Evolutionary conservation across 2,329 filamentous ascomycete species (phyloP).

Genomic region (Alternaria burnsii): DNA sequence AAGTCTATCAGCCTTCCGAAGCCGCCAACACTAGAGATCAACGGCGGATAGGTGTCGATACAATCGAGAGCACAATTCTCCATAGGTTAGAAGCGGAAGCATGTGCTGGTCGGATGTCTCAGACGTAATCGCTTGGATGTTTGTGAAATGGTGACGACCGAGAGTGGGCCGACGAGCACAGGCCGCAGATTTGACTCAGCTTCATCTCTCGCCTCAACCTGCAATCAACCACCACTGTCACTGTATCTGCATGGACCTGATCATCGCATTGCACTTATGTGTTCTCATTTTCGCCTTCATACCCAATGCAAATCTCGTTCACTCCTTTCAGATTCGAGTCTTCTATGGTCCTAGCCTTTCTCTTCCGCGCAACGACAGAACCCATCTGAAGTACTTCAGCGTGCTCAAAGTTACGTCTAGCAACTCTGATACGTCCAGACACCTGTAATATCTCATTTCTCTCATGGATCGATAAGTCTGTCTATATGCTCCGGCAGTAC

Average conservation of each 20-base stretch:
- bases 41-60: not conserved
- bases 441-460: not conserved
- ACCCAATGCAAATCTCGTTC: not conserved
- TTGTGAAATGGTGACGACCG: not conserved
- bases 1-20: not conserved
- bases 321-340: not conserved
- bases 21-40: not conserved
- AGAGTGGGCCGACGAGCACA: not conserved
- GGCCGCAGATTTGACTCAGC: not conserved
- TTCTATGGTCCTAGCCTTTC: not conserved
- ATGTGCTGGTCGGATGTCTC: not conserved
- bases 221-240: not conserved
- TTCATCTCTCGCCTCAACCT: conserved; percentile 4
- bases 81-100: not conserved
- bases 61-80: not conserved
- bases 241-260: not conserved
- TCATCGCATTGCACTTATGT: not conserved
- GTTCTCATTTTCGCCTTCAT: not conserved
- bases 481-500: not conserved
- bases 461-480: not conserved
- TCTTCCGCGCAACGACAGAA: not conserved
- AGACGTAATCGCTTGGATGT: not conserved
- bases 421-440: not conserved
- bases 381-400: not conserved
- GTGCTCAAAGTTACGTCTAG: not conserved